Evolutionary conservation across 139 green algal species (phyloP).

Genomic region (Desmodesmus armatus): DNA sequence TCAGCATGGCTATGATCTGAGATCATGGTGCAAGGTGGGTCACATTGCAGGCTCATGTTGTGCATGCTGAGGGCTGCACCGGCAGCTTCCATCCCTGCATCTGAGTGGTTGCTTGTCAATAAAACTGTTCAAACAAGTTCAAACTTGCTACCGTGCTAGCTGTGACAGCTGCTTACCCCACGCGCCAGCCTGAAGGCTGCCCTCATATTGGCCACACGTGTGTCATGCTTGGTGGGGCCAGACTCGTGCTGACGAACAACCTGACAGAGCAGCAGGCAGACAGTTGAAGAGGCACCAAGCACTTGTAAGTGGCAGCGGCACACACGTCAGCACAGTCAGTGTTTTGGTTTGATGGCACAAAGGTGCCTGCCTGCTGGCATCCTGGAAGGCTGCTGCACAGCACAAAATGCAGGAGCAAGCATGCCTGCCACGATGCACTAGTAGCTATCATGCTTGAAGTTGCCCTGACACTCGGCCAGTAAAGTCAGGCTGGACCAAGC

Average conservation of each 20-base stretch:
- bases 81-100: no score
- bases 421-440: neutral
- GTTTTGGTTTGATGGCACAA: neutral
- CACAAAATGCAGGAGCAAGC: neutral
- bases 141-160: neutral
- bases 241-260: conserved; percentile 43
- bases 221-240: conserved; percentile 3
- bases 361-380: neutral
- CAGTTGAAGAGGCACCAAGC: neutral
- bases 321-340: neutral
- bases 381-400: no score
- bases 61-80: no score
- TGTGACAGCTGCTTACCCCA: neutral
- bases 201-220: conserved; percentile 39
- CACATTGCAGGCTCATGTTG: no score
- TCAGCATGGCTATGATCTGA: no score
- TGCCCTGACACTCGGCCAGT: no score
- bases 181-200: conserved; percentile 29
- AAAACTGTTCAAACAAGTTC: no score
- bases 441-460: no score
- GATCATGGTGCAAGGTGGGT: no score
- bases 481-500: no score
- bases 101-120: no score
- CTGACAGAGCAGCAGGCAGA: neutral
- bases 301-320: neutral